Conservation (phyloP, 2,329 filamentous ascomycete species). For the Microascus cirrosus region DNA sequence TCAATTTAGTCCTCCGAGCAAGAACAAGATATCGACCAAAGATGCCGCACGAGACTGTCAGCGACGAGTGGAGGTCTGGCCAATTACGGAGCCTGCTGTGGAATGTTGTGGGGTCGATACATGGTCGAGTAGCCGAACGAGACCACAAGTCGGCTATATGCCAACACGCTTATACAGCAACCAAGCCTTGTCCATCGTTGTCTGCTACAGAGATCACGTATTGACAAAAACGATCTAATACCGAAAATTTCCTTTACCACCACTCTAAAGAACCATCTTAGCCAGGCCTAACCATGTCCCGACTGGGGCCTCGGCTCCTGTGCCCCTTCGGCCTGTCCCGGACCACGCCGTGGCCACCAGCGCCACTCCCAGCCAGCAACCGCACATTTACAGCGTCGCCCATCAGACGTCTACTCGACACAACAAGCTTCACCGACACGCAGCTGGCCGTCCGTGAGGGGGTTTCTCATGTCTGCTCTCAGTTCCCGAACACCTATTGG, state of each 20-base stretch:
- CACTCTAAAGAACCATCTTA: not conserved
- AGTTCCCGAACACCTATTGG: slow-evolving; percentile 70
- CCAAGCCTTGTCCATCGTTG: not conserved
- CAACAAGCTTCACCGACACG: slow-evolving; percentile 58
- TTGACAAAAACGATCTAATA: not conserved
- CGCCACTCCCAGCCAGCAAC: not conserved
- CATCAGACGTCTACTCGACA: slow-evolving; percentile 50
- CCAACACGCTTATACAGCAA: not conserved
- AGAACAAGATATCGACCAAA: not conserved
- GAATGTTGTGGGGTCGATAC: not conserved
- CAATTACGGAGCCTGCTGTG: not conserved
- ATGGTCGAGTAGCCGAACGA: not conserved
- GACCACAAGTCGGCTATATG: not conserved
- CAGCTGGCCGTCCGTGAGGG: slow-evolving; percentile 64
- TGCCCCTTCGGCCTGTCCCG: not conserved
- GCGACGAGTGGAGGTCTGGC: not conserved
- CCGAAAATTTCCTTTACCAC: not conserved
- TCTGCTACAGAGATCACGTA: not conserved
- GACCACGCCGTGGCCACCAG: not conserved
- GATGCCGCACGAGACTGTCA: not conserved
- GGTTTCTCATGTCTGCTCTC: slow-evolving; percentile 54
- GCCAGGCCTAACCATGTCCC: not conserved
- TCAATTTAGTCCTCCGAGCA: not conserved
- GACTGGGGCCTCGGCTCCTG: not conserved
- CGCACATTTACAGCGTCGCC: slow-evolving; percentile 23